These are phyloP conservation scores for Exsudoporus floridanus DNA, from an alignment of 1,284 basidiomycete genomes.

Conservation along the genomic window DNA sequence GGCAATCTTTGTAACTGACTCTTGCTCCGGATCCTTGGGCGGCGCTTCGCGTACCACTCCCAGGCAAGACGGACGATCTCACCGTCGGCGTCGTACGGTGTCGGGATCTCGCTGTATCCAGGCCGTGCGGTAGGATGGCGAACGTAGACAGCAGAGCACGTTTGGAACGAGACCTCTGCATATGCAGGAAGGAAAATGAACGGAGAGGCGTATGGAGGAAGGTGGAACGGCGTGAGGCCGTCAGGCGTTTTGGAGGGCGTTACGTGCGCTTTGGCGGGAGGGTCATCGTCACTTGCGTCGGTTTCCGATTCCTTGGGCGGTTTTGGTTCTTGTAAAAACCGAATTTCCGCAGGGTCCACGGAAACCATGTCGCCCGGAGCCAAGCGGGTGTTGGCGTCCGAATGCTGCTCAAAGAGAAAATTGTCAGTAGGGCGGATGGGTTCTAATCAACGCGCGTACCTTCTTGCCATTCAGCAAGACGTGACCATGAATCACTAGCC, in stretches of 20 bases:
- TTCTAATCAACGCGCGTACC: conserved; percentile 47
- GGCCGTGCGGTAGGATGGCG: conserved; percentile 95
- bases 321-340: conserved; percentile 61
- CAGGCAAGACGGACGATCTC: conserved; percentile 83
- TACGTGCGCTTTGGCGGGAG: not conserved
- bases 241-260: conserved; percentile 16
- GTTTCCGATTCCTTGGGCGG: conserved; percentile 18
- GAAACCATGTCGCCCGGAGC: conserved; percentile 94
- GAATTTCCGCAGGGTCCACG: conserved; percentile 80
- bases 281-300: conserved; percentile 1
- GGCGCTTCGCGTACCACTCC: conserved; percentile 85
- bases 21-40: conserved; percentile 72
- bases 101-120: conserved; percentile 89
- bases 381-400: conserved; percentile 85
- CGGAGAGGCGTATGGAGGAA: conserved; percentile 87
- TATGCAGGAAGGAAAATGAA: conserved; percentile 96
- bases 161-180: conserved; percentile 86
- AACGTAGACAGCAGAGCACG: conserved; percentile 92
- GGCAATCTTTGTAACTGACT: conserved; percentile 68
- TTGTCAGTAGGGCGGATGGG: conserved; percentile 5
- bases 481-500: conserved; percentile 84
- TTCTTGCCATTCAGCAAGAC: conserved; percentile 89
- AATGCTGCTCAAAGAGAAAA: conserved; percentile 52
- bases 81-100: conserved; percentile 91
- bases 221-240: conserved; percentile 72